These are phyloP conservation scores for Sarcomyxa edulis DNA, from an alignment of 768 basidiomycete species.

Conservation along the genomic window DNA sequence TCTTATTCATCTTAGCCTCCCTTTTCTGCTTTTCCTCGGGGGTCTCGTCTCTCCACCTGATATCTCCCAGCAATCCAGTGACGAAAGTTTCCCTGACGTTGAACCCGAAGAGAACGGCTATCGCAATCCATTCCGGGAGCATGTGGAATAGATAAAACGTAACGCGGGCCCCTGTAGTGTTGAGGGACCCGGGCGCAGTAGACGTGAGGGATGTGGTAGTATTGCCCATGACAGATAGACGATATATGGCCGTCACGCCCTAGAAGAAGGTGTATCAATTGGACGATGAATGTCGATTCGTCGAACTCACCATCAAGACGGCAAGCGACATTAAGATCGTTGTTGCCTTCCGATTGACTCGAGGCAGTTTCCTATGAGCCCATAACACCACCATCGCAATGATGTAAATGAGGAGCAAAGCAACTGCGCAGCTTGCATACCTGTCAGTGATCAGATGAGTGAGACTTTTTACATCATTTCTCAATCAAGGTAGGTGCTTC, in stretches of 20 bases:
- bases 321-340: constrained; percentile 13
- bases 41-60: constrained; percentile 17
- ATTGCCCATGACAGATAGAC: constrained; percentile 23
- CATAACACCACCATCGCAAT: constrained; percentile 14
- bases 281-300: background rate
- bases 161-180: constrained; percentile 19
- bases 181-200: constrained; percentile 18
- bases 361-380: constrained; percentile 15
- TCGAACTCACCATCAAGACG: constrained; percentile 17
- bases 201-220: constrained; percentile 19
- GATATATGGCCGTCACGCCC: constrained; percentile 24
- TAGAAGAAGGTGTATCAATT: constrained; percentile 2
- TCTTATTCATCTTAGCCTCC: constrained; percentile 13
- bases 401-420: constrained; percentile 16
- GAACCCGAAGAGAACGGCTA: constrained; percentile 14
- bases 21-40: constrained; percentile 15
- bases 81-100: constrained; percentile 22
- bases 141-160: constrained; percentile 28
- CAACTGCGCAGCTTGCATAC: too few relatives aligned
- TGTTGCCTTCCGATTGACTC: constrained; percentile 15
- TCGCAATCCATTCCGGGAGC: constrained; percentile 25
- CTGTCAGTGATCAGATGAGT: constrained; percentile 20
- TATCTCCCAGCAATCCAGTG: constrained; percentile 20
- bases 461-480: background rate
- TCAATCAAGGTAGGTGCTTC: background rate